phyloP scores from a whole-genome alignment of 1,284 basidiomycete genomes.

The Inonotus hispidus region DNA sequence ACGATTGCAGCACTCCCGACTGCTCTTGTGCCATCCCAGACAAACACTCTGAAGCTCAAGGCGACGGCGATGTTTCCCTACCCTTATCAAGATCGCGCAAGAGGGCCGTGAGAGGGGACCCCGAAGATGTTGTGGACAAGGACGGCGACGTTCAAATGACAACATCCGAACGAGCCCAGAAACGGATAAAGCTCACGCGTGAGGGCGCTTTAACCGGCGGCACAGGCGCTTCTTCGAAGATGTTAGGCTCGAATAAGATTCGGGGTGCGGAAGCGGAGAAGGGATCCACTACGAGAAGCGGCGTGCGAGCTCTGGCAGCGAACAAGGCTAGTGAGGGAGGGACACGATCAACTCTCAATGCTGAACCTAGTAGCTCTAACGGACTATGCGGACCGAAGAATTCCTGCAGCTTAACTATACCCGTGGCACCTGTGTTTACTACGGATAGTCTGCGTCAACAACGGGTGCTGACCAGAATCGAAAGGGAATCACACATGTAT shows the following conservation, averaged over 20 bases:
- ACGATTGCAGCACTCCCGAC: no score
- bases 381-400: not conserved
- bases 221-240: not conserved
- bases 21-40: no score
- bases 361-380: not conserved
- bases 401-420: constrained; percentile 12
- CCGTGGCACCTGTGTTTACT: constrained; percentile 11
- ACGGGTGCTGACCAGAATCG: constrained; percentile 11
- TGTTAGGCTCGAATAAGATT: not conserved
- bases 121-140: not conserved
- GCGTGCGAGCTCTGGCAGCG: not conserved
- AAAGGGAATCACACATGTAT: constrained; percentile 2
- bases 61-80: no score
- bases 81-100: no score
- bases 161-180: not conserved
- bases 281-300: not conserved
- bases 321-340: not conserved
- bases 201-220: constrained; percentile 1
- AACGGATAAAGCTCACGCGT: not conserved
- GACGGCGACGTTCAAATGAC: not conserved
- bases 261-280: not conserved
- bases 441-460: constrained; percentile 11
- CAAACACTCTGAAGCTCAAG: no score
- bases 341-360: not conserved
- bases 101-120: no score